Conservation (phyloP, 2,329 filamentous ascomycete species). For the Rhexocercosporidium sp. region DNA sequence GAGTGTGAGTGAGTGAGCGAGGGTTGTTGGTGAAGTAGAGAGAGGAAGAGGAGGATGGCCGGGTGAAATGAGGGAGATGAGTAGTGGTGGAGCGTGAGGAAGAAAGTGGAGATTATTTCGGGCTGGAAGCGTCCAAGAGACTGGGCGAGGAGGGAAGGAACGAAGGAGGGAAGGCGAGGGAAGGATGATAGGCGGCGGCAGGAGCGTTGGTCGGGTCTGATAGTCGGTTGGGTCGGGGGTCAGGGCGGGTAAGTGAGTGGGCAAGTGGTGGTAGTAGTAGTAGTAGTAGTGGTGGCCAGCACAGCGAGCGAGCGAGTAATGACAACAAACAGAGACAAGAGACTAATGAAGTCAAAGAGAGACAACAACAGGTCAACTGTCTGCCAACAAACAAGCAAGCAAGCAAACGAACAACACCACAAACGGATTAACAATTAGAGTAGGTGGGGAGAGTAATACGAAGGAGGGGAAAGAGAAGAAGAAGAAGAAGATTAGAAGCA, state of each 20-base stretch:
- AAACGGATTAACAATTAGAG: neutral
- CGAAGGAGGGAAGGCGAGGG: too few relatives aligned
- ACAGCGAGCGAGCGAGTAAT: neutral
- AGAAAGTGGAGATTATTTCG: neutral
- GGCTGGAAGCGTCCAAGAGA: neutral
- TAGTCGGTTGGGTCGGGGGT: too few relatives aligned
- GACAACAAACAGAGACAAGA: neutral
- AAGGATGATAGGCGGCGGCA: too few relatives aligned
- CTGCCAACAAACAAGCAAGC: neutral
- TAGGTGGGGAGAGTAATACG: neutral
- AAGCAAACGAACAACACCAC: neutral
- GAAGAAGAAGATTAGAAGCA: neutral
- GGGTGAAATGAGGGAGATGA: neutral
- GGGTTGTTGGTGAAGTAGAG: neutral
- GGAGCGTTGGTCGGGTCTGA: neutral
- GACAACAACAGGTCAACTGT: neutral
- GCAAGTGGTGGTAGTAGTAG: too few relatives aligned
- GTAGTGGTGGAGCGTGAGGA: neutral
- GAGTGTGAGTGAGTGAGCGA: neutral
- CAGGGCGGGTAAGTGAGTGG: too few relatives aligned
- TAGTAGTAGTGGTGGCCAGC: too few relatives aligned
- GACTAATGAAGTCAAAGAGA: neutral
- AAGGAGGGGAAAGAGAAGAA: constrained; percentile 1
- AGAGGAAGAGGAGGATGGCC: constrained; percentile 5
- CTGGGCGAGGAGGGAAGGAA: neutral